Percentiles rank a stretch among this genome's conserved stretches.
Evolutionary conservation across 129 eudicot species (phyloP).

Genomic region (Helianthus tuberosus): DNA sequence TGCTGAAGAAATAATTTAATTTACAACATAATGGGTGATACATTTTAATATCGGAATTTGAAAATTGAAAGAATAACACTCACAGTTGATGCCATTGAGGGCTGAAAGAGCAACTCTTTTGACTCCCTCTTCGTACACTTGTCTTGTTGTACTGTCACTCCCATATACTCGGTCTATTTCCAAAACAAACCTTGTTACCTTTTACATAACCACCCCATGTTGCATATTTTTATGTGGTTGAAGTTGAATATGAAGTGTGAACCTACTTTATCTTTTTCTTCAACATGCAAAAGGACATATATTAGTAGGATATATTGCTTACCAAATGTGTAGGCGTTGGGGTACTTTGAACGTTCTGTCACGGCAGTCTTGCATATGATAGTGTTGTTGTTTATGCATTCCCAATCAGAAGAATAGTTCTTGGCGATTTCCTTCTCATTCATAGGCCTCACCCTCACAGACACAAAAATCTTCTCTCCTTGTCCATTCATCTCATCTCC

Average conservation of each 20-base stretch:
- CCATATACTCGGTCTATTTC: constrained; percentile 77
- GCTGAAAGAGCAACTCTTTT: constrained; percentile 85
- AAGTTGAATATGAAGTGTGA: neutral
- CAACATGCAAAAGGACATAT: neutral
- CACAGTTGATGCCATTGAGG: constrained; percentile 81
- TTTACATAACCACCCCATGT: neutral
- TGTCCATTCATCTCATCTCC: constrained; percentile 50
- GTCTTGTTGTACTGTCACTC: constrained; percentile 53
- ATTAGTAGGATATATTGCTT: constrained; percentile 21
- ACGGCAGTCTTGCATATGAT: constrained; percentile 57
- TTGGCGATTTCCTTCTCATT: constrained; percentile 58
- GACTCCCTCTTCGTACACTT: constrained; percentile 85
- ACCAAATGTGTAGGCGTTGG: constrained; percentile 83
- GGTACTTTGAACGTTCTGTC: constrained; percentile 61
- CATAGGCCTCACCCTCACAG: constrained; percentile 90
- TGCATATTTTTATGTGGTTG: neutral
- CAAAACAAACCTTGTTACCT: constrained; percentile 10
- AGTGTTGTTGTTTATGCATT: constrained; percentile 69
- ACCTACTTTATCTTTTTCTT: neutral
- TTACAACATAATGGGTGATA: constrained; percentile 11
- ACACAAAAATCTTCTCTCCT: constrained; percentile 72
- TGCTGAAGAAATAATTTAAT: constrained; percentile 54
- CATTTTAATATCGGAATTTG: neutral
- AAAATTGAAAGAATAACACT: constrained; percentile 23
- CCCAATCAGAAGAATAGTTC: constrained; percentile 80